A percentile compares a stretch with the other conserved stretches of the same genome.
Evolutionary conservation across 805 yeast genomes (phyloP).

Genomic region (Wickerhamiella australiensis): DNA sequence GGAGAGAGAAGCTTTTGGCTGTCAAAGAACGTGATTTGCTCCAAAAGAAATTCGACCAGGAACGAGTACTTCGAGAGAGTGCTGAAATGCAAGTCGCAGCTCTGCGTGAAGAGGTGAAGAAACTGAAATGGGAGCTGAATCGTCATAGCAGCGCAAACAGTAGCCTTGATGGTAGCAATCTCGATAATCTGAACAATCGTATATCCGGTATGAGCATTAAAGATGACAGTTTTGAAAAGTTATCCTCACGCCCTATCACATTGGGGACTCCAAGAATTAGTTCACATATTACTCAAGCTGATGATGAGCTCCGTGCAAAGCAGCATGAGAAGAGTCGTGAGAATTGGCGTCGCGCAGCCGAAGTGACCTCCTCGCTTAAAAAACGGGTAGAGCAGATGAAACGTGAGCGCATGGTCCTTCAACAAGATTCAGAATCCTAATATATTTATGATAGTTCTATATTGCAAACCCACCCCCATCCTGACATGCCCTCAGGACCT

Average conservation of each 20-base stretch:
- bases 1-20: constrained; percentile 8
- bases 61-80: constrained; percentile 5
- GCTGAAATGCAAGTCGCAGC: constrained; percentile 5
- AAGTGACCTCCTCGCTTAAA: constrained; percentile 72
- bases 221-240: background rate
- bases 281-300: background rate
- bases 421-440: background rate
- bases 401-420: constrained; percentile 14
- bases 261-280: background rate
- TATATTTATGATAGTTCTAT: background rate
- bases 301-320: background rate
- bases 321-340: constrained; percentile 23
- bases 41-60: background rate
- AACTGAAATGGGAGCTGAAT: constrained; percentile 2
- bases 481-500: too few species aligned
- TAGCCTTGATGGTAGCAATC: constrained; percentile 6
- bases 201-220: constrained; percentile 1
- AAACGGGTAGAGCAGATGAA: constrained; percentile 86
- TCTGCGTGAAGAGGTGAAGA: constrained; percentile 1
- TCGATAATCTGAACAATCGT: constrained; percentile 3
- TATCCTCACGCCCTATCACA: constrained; percentile 5
- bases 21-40: constrained; percentile 5
- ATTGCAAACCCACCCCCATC: background rate
- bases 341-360: constrained; percentile 83
- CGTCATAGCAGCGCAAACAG: background rate